These are phyloP conservation scores for Beauveria caledonica DNA, from an alignment of 2,329 filamentous ascomycete species.

Conservation along the genomic window DNA sequence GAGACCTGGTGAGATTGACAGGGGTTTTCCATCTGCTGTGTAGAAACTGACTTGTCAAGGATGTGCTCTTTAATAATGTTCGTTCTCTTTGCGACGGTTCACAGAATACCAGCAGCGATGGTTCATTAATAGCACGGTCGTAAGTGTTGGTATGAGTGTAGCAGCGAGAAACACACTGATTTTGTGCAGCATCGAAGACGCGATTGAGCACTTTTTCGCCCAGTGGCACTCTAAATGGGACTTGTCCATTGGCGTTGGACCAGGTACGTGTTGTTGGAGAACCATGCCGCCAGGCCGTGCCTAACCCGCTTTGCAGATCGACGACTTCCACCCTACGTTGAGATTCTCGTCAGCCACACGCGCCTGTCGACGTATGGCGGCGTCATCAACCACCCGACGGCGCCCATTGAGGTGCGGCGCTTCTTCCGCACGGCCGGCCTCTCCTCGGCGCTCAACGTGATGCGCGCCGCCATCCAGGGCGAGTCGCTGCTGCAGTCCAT, in stretches of 20 bases:
- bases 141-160: slow-evolving; percentile 21
- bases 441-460: slow-evolving; percentile 65
- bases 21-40: neutral
- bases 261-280: slow-evolving; percentile 27
- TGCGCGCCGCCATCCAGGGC: slow-evolving; percentile 65
- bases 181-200: slow-evolving; percentile 40
- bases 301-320: slow-evolving; percentile 29
- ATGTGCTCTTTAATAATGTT: slow-evolving; percentile 48
- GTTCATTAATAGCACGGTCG: slow-evolving; percentile 45
- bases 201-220: slow-evolving; percentile 58
- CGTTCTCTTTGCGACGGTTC: slow-evolving; percentile 52
- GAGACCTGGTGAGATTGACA: slow-evolving; percentile 47
- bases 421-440: slow-evolving; percentile 66
- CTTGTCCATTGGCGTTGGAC: slow-evolving; percentile 44
- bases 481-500: slow-evolving; percentile 63
- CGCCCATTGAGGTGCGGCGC: slow-evolving; percentile 60
- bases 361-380: slow-evolving; percentile 66
- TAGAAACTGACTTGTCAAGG: slow-evolving; percentile 25
- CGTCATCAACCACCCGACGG: slow-evolving; percentile 67
- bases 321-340: slow-evolving; percentile 62
- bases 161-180: slow-evolving; percentile 15
- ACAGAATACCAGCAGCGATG: slow-evolving; percentile 38
- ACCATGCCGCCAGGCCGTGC: neutral
- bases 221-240: slow-evolving; percentile 58
- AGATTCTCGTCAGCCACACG: slow-evolving; percentile 66